These are phyloP conservation scores for Ziziphus jujuba DNA, from an alignment of 306 rosid species.

Conservation along the genomic window DNA sequence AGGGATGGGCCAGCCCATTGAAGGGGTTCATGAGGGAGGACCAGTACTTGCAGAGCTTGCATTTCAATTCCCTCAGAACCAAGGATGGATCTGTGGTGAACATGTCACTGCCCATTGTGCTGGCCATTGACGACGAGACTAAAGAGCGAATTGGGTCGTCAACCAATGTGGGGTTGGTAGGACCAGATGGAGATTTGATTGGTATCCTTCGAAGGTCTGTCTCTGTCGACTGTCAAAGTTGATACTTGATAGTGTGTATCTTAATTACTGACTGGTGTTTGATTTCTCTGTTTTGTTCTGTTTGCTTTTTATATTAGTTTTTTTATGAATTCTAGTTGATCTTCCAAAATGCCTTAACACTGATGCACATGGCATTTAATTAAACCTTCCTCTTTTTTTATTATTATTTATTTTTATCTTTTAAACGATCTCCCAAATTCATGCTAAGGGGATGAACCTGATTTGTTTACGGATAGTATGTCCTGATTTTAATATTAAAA, in stretches of 20 bases:
- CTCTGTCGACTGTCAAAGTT: background rate
- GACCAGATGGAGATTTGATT: constrained; percentile 66
- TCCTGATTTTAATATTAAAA: no score
- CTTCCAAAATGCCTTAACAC: background rate
- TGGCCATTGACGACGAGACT: constrained; percentile 76
- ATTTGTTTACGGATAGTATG: no score
- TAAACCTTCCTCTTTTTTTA: no score
- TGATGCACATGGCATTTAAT: background rate
- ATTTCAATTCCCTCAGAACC: constrained; percentile 71
- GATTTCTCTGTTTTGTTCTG: background rate
- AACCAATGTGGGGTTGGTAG: constrained; percentile 60
- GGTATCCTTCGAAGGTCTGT: constrained; percentile 79
- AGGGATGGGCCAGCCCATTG: constrained; percentile 97
- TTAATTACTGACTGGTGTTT: constrained; percentile 5
- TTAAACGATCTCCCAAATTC: no score
- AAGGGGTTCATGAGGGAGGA: constrained; percentile 92
- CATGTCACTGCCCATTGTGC: constrained; percentile 93
- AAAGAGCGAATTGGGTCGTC: constrained; percentile 60
- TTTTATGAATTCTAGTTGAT: background rate
- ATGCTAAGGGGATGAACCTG: no score
- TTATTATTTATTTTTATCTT: no score
- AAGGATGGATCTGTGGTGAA: constrained; percentile 72
- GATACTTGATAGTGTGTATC: background rate
- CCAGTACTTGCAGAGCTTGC: constrained; percentile 89
- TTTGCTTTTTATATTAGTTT: background rate